Base-by-base conservation (phyloP, 352 stramenopile genomes). In the Phytophthora citricola region DNA sequence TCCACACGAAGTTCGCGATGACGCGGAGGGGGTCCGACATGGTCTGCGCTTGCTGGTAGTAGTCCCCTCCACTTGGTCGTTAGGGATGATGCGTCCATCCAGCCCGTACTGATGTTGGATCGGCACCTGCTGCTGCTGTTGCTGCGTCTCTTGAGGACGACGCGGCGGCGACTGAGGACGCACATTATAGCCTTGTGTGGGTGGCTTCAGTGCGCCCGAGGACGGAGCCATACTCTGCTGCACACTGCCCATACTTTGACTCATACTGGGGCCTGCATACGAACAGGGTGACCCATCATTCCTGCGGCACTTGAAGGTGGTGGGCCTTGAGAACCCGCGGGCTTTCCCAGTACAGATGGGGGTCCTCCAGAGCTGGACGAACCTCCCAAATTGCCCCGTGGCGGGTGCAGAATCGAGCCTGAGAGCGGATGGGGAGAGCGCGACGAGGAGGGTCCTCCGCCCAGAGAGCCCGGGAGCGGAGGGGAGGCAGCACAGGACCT, bases 1-100 rank as follows among this genome's bases (percentile, higher is more conserved):
- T 99, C 97, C 9, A 99, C 98, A 36, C 87, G 81, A 2, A 96
- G 73, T 56, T 96, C 88, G 4, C 87, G 85, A 69, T 94, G 82
- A 15, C 79, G 82, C 22, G 83, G 79, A 6, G 66, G 71, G 68
- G 60, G 0, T 29, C 61, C 3, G 50, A 48, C 55, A 78, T 75
- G 8, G 22, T 58, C 36, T 68, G 49, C 17, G 75, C 63, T 32
- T 75, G 73, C 32, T 72, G 63, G 34, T 82, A 82, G 41, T 86
- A 87, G 29, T 79, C 69, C 20, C 73, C 15, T 80, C 62, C 6
- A 71, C 58, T 55, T 79, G 64, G 41, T 71, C 70, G 40, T 80
- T 76, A 1, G 76, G 70, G 32, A 79, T 68, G 26, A 79, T 85
- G 31, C 77, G 79, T 45, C 79, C 79, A 54, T 90, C 81, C 65